Percentiles rank a stretch among this genome's conserved stretches.
Evolutionary conservation across 169 alveolate genomes (phyloP).

Genomic region (Plasmodium gonderi): DNA sequence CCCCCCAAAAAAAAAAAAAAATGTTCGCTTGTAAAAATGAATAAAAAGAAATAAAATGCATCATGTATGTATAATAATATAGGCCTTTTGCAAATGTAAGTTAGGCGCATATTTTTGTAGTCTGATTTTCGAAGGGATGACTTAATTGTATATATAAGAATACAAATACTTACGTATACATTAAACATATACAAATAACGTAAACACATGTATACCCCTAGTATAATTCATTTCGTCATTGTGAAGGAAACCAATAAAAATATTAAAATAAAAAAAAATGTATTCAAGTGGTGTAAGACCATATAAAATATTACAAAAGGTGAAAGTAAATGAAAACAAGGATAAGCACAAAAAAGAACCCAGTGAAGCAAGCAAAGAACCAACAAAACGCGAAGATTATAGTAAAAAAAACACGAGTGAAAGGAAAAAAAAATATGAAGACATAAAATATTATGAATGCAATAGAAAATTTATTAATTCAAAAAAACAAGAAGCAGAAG

Average conservation of each 20-base stretch:
- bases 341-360: conserved; percentile 8
- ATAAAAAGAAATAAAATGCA: neutral
- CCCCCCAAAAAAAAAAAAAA: too few species aligned
- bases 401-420: conserved; percentile 10
- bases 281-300: conserved; percentile 41
- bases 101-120: neutral
- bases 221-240: neutral
- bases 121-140: neutral
- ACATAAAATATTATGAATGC: conserved; percentile 12
- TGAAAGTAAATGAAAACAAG: conserved; percentile 2
- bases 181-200: neutral
- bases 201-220: neutral
- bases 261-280: conserved; percentile 34
- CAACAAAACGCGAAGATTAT: neutral
- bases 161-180: neutral
- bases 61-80: neutral
- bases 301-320: conserved; percentile 62
- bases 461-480: conserved; percentile 7
- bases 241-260: neutral
- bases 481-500: conserved; percentile 10
- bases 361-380: conserved; percentile 29
- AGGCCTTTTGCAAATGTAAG: neutral
- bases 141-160: neutral
- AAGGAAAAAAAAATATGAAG: conserved; percentile 27
- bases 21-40: too few species aligned